phyloP scores from a whole-genome alignment of 192 early-diverging fungal species.

The Diversispora eburnea region DNA sequence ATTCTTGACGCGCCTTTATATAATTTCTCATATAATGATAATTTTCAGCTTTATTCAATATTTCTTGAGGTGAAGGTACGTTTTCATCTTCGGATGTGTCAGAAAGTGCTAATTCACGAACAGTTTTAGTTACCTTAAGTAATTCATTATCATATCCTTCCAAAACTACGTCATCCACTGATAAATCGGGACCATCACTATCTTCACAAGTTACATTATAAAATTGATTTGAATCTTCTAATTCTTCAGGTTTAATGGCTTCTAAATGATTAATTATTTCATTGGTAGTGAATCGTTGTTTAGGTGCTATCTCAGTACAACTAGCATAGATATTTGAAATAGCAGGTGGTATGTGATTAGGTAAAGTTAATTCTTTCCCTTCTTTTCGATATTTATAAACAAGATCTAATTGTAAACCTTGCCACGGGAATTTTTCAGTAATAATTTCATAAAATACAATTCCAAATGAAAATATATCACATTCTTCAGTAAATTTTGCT shows the following conservation, averaged over 20 bases:
- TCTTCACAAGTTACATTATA: neutral
- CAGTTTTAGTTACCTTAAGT: neutral
- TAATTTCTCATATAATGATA: neutral
- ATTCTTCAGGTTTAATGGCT: constrained; percentile 17
- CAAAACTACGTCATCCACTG: neutral
- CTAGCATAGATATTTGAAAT: constrained; percentile 15
- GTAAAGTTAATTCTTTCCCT: constrained; percentile 3
- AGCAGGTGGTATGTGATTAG: neutral
- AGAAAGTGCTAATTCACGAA: constrained; percentile 3
- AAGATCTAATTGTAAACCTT: constrained; percentile 1
- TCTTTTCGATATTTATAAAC: constrained; percentile 19
- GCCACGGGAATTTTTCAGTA: constrained; percentile 17
- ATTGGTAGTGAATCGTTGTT: neutral
- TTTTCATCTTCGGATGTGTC: constrained; percentile 18
- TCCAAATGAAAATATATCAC: constrained; percentile 28
- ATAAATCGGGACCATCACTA: no score
- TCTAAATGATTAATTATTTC: constrained; percentile 26
- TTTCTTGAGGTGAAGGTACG: constrained; percentile 6
- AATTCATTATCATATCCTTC: neutral
- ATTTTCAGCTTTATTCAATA: constrained; percentile 5
- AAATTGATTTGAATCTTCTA: neutral
- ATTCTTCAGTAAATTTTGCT: constrained; percentile 20
- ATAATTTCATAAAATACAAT: constrained; percentile 31
- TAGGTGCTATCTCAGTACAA: neutral
- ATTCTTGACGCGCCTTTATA: constrained; percentile 1